Conservation (phyloP, 345 rosid species). For the Bruguiera sexangula region DNA sequence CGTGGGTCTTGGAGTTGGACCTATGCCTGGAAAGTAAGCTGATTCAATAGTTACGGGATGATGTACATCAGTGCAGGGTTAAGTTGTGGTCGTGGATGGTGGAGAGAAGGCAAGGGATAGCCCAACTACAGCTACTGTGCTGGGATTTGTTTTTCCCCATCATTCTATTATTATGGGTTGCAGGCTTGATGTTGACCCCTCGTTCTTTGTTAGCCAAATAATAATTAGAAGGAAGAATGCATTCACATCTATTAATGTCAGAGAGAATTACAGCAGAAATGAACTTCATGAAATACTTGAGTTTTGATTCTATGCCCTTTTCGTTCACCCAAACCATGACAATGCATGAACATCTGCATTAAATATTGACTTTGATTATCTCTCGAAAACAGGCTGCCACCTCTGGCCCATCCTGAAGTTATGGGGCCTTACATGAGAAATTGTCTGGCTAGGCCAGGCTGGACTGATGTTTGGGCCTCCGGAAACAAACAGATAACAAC, state of each 20-base stretch:
- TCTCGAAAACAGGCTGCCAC: too few relatives aligned
- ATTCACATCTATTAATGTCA: not conserved
- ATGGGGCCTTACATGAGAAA: too few relatives aligned
- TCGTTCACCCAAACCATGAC: too few relatives aligned
- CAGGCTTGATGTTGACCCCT: not conserved
- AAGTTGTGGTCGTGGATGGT: slow-evolving; percentile 15
- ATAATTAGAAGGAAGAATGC: not conserved
- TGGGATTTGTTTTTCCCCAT: not conserved
- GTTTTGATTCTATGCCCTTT: too few relatives aligned
- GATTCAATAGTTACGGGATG: slow-evolving; percentile 15
- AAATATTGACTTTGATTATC: too few relatives aligned
- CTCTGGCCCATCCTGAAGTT: too few relatives aligned
- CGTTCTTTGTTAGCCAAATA: not conserved
- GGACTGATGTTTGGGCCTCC: too few relatives aligned
- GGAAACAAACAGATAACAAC: too few relatives aligned
- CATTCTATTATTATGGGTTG: not conserved
- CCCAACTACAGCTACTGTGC: not conserved
- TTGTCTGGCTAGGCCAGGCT: too few relatives aligned
- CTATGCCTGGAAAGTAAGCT: slow-evolving; percentile 16
- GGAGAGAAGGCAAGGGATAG: slow-evolving; percentile 27
- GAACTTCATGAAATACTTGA: too few relatives aligned
- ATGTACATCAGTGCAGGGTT: slow-evolving; percentile 5
- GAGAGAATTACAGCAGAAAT: too few relatives aligned
- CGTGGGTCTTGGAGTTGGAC: slow-evolving; percentile 13
- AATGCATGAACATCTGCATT: too few relatives aligned